Conservation (phyloP, 192 early-diverging fungal species). For the Blastocladiella britannica region DNA sequence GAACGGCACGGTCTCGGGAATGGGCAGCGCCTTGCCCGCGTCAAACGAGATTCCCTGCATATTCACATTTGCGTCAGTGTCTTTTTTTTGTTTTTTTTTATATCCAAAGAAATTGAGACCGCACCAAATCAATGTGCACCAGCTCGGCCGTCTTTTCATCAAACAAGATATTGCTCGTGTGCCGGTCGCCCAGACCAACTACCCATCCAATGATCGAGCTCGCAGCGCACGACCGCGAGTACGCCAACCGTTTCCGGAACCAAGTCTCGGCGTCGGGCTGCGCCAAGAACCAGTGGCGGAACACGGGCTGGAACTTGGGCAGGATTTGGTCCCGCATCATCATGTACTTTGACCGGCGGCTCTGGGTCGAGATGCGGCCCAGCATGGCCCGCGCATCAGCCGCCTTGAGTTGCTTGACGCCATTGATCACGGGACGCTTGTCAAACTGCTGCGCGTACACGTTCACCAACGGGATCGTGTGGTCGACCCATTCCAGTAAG, state of each 20-base stretch:
- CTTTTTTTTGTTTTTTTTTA: too few species aligned
- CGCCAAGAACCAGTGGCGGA: conserved; percentile 58
- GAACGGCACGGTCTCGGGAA: conserved; percentile 83
- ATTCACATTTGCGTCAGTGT: too few species aligned
- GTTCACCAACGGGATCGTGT: conserved; percentile 24
- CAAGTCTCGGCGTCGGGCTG: conserved; percentile 50
- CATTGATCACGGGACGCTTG: conserved; percentile 6
- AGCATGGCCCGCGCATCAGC: conserved; percentile 19
- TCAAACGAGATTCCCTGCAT: conserved; percentile 75
- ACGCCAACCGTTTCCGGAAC: conserved; percentile 46
- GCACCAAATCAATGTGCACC: conserved; percentile 72
- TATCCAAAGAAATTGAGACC: neutral
- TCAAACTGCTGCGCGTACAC: conserved; percentile 17
- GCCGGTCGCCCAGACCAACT: conserved; percentile 82
- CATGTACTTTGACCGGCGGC: conserved; percentile 28
- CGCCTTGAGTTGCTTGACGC: neutral
- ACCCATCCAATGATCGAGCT: conserved; percentile 73
- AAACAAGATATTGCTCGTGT: conserved; percentile 78
- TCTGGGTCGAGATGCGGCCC: conserved; percentile 15
- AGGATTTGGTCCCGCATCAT: conserved; percentile 26
- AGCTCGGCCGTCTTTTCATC: conserved; percentile 61
- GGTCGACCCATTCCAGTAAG: conserved; percentile 33
- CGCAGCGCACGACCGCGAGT: conserved; percentile 61
- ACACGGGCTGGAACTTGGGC: conserved; percentile 34
- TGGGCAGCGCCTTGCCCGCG: conserved; percentile 61